Evolutionary conservation across 495 filamentous ascomycete species (phyloP), one percentile per base, ranked within the genome.

Genomic region (Aspergillus avenaceus): DNA sequence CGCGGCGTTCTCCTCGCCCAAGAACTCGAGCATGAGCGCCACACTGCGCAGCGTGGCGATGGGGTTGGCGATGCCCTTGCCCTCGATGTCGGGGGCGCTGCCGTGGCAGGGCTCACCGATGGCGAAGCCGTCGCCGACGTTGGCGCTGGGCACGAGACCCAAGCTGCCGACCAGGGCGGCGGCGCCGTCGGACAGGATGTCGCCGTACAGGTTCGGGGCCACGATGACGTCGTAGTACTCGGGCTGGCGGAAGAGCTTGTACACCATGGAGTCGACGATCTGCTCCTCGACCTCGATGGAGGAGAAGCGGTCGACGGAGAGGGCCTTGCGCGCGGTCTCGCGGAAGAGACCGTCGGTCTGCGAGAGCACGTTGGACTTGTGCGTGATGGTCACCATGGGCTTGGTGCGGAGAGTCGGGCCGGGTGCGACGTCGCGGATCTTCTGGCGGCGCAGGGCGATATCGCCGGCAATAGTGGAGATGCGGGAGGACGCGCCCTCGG

Each of bases 61-160:
- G 40, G 93, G 93, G 73, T 99, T 97, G 57, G 93, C 89, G 62
- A 99, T 90, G 43, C 85, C 84, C 73, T 84, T 74, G 47, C 95
- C 95, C 81, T 89, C 83, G 62, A 99, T 99, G 63, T 99, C 93
- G 8, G 93, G 93, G 41, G 93, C 93, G 62, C 83, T 88, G 22
- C 93, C 93, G 70, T 99, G 93, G 75, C 93, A 99, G 47, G 93
- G 93, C 80, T 99, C 93, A 55, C 93, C 93, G 54, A 99, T 97
- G 56, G 87, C 95, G 62, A 99, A 97, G 27, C 76, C 80, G 64
- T 96, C 87, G 58, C 93, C 91, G 24, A 99, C 95, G 69, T 99
- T 99, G 48, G 93, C 93, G 53, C 81, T 86, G n/a, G 93, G 93
- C 1, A 98, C 95, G 7, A 98, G 81, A 50, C 93, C 93, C 36